Evolutionary conservation across 2,329 filamentous ascomycete genomes (phyloP), one percentile per base, ranked within the genome.

Genomic region (Cytospora mali): DNA sequence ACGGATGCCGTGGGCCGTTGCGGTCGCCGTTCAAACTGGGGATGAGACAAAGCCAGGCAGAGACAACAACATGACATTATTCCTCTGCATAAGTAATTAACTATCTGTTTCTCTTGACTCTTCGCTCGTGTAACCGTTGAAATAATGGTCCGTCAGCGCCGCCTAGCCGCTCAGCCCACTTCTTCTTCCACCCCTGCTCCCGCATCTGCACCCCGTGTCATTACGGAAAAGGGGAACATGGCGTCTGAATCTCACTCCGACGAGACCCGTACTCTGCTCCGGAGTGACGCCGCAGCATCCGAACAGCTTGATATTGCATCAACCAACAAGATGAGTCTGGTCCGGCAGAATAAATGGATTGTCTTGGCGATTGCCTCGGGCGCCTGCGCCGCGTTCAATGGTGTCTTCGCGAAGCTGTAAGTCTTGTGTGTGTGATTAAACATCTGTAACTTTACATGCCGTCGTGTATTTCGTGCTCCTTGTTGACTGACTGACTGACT

Each of bases 331-430:
- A 73, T 65, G 69, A 66, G 25, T 46, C 75, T 72, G 74, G 62
- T 65, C 14, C 66, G 64, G 27, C 67, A 69, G 51, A 77, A 76
- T 60, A 81, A 83, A 67, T 90, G 87, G 87, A 82, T 94, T 66
- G 76, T 88, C 56, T 83, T 90, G 66, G 89, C 91, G 49, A 74
- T 93, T 49, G 85, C 88, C 55, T 92, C 89, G 71, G 91, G 91
- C 66, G 87, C 84, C 58, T 93, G 90, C 71, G 91, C 91, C 33
- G 90, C 91, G 25, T 88, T 91, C 68, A 95, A 95, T 69, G 91
- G 91, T 64, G 88, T 91, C 6, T 93, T 94, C 78, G 91, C 91
- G 0, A 95, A 94, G 76, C 78, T 95, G 88, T 91, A 77, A 46
- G 42, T 46, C 4, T 39, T 39, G 21, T 18, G 2, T 46, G 39